Percentiles rank a stretch among this genome's conserved stretches.
Conservation (phyloP, 2,329 filamentous ascomycete species). For the Purpureocillium takamizusanense region DNA sequence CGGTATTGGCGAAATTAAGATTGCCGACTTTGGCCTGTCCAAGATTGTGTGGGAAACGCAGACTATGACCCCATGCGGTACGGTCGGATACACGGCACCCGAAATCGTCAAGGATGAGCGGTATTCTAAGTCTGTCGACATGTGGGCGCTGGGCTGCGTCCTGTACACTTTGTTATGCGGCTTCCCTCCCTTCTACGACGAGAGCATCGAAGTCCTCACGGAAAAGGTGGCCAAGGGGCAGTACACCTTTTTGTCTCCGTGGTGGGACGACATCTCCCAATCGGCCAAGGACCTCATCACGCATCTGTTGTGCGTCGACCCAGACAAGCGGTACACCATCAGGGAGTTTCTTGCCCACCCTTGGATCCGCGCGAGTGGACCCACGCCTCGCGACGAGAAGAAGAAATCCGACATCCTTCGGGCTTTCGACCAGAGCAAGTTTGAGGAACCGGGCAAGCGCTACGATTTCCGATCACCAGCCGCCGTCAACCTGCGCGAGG, state of each 20-base stretch:
- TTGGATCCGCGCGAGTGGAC: constrained; percentile 68
- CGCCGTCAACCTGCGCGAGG: constrained; percentile 88
- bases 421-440: constrained; percentile 47
- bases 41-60: constrained; percentile 98
- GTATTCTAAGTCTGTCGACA: constrained; percentile 97
- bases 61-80: constrained; percentile 98
- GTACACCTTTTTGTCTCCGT: constrained; percentile 95
- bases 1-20: constrained; percentile 91
- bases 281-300: constrained; percentile 89
- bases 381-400: constrained; percentile 50
- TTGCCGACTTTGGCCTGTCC: constrained; percentile 94
- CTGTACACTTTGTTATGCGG: constrained; percentile 94
- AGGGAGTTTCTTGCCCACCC: constrained; percentile 88
- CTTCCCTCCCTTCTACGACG: constrained; percentile 97
- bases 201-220: constrained; percentile 92
- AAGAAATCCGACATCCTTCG: constrained; percentile 38
- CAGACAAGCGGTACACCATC: constrained; percentile 90
- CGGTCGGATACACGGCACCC: constrained; percentile 93
- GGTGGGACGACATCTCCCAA: constrained; percentile 98
- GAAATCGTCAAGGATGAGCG: constrained; percentile 99
- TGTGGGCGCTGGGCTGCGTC: constrained; percentile 97
- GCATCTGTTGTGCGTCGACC: constrained; percentile 88
- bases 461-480: constrained; percentile 94
- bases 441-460: constrained; percentile 54
- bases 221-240: constrained; percentile 96